Percentiles rank a stretch among this genome's conserved stretches.
These are phyloP conservation scores for Sporothrix inflata DNA, from an alignment of 2,329 filamentous ascomycete species.

Conservation along the genomic window DNA sequence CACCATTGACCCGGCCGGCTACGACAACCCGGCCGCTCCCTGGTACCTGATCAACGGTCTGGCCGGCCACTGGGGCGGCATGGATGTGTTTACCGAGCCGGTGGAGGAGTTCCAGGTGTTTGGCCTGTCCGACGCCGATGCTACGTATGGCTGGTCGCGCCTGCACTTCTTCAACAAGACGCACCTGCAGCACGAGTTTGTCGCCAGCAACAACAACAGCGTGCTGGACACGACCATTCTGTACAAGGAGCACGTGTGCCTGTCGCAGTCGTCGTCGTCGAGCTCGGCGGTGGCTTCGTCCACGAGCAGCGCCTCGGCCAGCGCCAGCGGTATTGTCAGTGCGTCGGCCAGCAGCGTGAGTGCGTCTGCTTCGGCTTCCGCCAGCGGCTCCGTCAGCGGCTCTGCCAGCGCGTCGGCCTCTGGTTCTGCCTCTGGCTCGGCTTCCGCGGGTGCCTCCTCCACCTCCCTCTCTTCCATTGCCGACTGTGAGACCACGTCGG, in stretches of 20 bases:
- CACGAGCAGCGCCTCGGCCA: background rate
- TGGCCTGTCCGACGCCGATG: slow-evolving; percentile 39
- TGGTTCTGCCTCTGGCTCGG: background rate
- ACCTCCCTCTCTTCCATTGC: background rate
- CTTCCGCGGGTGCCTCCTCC: background rate
- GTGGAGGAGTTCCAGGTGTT: slow-evolving; percentile 35
- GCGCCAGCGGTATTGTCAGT: background rate
- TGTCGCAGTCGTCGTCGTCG: background rate
- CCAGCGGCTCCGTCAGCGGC: background rate
- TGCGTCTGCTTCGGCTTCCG: background rate
- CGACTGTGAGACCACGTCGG: background rate
- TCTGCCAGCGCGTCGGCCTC: background rate
- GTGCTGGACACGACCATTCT: slow-evolving; percentile 41
- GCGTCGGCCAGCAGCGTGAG: slow-evolving; percentile 1
- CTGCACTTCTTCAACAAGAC: slow-evolving; percentile 47
- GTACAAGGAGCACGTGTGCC: slow-evolving; percentile 33
- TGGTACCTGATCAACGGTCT: slow-evolving; percentile 39
- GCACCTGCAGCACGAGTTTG: slow-evolving; percentile 45
- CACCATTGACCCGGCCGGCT: slow-evolving; percentile 34
- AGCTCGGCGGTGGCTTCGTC: background rate
- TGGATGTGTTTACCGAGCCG: slow-evolving; percentile 32
- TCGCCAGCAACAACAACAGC: slow-evolving; percentile 39
- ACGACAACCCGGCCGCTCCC: slow-evolving; percentile 34
- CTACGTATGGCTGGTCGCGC: slow-evolving; percentile 44
- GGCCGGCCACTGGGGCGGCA: slow-evolving; percentile 37